Evolutionary conservation across 768 basidiomycete species (phyloP).

Genomic region (Termitomyces sp.): DNA sequence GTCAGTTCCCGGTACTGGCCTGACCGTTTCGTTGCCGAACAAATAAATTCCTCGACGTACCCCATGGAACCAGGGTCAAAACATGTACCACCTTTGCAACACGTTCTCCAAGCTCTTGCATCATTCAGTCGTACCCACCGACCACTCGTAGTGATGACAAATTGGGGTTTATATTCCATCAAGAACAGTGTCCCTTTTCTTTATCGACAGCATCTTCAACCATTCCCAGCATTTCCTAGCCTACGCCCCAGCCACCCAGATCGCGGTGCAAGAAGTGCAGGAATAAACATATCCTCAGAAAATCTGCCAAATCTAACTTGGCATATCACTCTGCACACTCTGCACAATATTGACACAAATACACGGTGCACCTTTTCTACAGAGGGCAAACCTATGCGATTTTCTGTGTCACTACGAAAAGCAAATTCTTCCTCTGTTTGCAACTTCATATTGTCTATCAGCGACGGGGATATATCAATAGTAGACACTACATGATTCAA

Average conservation of each 20-base stretch:
- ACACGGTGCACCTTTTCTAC: background rate
- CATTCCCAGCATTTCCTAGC: constrained; percentile 12
- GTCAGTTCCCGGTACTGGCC: constrained; percentile 74
- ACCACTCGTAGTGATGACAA: constrained; percentile 51
- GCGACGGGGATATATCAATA: background rate
- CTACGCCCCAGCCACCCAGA: background rate
- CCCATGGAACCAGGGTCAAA: constrained; percentile 1
- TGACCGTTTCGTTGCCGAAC: constrained; percentile 63
- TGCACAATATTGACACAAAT: background rate
- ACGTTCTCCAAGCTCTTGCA: constrained; percentile 44
- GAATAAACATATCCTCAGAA: background rate
- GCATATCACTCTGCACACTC: constrained; percentile 14
- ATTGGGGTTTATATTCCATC: constrained; percentile 44
- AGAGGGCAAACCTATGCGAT: background rate
- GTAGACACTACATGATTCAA: background rate
- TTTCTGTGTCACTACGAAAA: constrained; percentile 4
- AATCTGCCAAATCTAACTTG: constrained; percentile 10
- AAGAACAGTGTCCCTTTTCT: constrained; percentile 9
- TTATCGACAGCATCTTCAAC: constrained; percentile 50
- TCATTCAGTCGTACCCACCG: constrained; percentile 41
- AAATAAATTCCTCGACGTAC: constrained; percentile 20
- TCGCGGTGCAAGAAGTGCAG: background rate
- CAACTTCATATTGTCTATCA: constrained; percentile 8
- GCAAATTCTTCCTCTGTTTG: background rate
- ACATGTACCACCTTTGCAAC: constrained; percentile 28